phyloP scores from a whole-genome alignment of 179 eudicot genomes.

The Beta macrorhiza region DNA sequence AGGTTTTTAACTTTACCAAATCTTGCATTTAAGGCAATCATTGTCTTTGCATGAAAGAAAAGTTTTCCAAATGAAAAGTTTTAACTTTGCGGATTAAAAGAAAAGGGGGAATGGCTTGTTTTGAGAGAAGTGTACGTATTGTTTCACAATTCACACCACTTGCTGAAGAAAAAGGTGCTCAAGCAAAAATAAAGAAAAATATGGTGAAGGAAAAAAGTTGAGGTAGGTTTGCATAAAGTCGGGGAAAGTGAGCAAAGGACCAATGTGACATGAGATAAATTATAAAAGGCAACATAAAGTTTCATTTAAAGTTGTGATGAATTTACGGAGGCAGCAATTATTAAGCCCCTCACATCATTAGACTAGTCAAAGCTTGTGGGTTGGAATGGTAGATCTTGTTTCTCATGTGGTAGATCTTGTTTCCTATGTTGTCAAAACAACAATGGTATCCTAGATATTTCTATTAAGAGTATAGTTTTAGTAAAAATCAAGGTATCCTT shows the following conservation, averaged over 20 bases:
- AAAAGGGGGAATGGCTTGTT: no score
- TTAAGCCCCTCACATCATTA: background rate
- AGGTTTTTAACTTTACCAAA: background rate
- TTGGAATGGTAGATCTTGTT: background rate
- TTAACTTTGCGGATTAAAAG: background rate
- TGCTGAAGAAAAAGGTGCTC: no score
- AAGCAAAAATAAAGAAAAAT: no score
- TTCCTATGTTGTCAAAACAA: background rate
- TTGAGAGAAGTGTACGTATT: no score
- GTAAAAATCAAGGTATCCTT: background rate
- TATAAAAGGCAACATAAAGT: background rate
- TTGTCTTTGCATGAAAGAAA: background rate
- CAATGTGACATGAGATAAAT: background rate
- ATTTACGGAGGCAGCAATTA: background rate
- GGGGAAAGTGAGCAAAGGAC: background rate
- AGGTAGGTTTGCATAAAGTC: background rate
- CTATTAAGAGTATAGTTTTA: background rate
- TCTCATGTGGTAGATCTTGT: background rate
- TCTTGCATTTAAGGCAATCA: background rate
- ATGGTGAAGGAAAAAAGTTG: background rate
- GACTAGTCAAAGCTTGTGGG: slow-evolving; percentile 11
- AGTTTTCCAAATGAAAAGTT: background rate
- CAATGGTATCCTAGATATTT: background rate
- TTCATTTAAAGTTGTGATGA: background rate
- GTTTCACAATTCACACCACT: no score